Conservation (phyloP, 306 rosid genomes). For the Canavalia ensiformis region DNA sequence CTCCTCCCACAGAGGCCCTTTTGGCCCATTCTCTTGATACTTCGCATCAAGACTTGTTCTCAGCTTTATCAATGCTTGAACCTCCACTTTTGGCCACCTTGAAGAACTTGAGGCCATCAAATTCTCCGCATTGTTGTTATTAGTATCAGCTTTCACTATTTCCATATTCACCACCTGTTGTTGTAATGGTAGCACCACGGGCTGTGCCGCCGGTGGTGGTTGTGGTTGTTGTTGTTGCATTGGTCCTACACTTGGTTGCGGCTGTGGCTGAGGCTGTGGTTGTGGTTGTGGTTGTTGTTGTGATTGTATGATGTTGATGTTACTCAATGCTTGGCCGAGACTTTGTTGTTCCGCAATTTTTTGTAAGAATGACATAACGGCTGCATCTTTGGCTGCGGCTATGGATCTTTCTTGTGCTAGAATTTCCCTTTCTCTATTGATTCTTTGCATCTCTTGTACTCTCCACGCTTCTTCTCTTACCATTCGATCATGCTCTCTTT, state of each 20-base stretch:
- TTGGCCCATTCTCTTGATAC: slow-evolving; percentile 86
- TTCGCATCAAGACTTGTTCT: slow-evolving; percentile 67
- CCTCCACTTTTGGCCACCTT: slow-evolving; percentile 93
- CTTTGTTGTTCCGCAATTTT: slow-evolving; percentile 70
- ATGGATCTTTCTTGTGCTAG: slow-evolving; percentile 78
- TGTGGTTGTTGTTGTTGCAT: slow-evolving; percentile 5
- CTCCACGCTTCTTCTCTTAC: slow-evolving; percentile 88
- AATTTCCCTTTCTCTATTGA: slow-evolving; percentile 72
- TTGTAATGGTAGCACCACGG: neutral
- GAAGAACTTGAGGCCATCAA: slow-evolving; percentile 56
- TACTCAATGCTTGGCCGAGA: slow-evolving; percentile 43
- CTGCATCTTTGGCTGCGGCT: slow-evolving; percentile 75
- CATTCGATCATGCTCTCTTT: slow-evolving; percentile 74
- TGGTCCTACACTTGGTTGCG: neutral
- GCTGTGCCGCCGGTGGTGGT: neutral
- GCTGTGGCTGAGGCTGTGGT: neutral
- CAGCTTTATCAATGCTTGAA: slow-evolving; percentile 75
- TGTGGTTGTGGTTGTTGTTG: neutral
- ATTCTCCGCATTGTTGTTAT: slow-evolving; percentile 42
- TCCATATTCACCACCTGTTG: slow-evolving; percentile 48
- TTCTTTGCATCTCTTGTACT: slow-evolving; percentile 72
- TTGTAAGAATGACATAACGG: slow-evolving; percentile 79
- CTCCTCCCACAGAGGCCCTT: slow-evolving; percentile 96
- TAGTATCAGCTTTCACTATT: slow-evolving; percentile 34
- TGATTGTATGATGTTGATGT: slow-evolving; percentile 23